These are phyloP conservation scores for Aspergillus sparsus DNA, from an alignment of 495 filamentous ascomycete genomes.

Conservation along the genomic window DNA sequence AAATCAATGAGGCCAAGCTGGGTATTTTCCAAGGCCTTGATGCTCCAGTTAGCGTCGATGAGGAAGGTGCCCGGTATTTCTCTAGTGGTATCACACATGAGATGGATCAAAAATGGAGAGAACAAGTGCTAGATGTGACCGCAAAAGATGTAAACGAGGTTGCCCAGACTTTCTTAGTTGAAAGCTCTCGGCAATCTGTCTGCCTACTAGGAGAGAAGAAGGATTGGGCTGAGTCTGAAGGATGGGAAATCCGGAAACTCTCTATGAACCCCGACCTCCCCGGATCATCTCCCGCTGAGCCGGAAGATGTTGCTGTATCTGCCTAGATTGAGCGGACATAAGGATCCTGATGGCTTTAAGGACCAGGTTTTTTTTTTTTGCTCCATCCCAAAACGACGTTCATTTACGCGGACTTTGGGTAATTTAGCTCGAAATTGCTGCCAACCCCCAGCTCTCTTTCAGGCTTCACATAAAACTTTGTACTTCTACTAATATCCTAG, in stretches of 20 bases:
- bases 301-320: slow-evolving; percentile 25
- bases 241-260: slow-evolving; percentile 48
- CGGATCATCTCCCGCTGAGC: slow-evolving; percentile 1
- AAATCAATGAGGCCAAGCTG: slow-evolving; percentile 94
- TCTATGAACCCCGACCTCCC: slow-evolving; percentile 33
- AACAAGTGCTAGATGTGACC: slow-evolving; percentile 84
- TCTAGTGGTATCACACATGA: slow-evolving; percentile 80
- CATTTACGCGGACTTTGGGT: too few species aligned
- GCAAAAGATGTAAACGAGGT: slow-evolving; percentile 76
- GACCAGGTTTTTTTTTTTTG: too few species aligned
- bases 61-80: slow-evolving; percentile 85
- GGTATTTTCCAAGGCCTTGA: slow-evolving; percentile 96
- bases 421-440: too few species aligned
- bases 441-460: background rate
- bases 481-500: slow-evolving; percentile 20
- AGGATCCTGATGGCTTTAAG: too few species aligned
- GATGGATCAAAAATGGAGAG: slow-evolving; percentile 84
- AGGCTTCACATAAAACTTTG: slow-evolving; percentile 17
- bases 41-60: slow-evolving; percentile 82
- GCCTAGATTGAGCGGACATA: slow-evolving; percentile 15
- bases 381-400: too few species aligned
- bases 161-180: slow-evolving; percentile 79
- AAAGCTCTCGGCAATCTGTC: slow-evolving; percentile 55
- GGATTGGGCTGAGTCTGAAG: slow-evolving; percentile 60
- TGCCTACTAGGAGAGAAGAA: slow-evolving; percentile 84